A percentile compares a stretch with the other conserved stretches of the same genome.
Evolutionary conservation across 768 basidiomycete genomes (phyloP).

Genomic region (Leccinum disarticulatum): DNA sequence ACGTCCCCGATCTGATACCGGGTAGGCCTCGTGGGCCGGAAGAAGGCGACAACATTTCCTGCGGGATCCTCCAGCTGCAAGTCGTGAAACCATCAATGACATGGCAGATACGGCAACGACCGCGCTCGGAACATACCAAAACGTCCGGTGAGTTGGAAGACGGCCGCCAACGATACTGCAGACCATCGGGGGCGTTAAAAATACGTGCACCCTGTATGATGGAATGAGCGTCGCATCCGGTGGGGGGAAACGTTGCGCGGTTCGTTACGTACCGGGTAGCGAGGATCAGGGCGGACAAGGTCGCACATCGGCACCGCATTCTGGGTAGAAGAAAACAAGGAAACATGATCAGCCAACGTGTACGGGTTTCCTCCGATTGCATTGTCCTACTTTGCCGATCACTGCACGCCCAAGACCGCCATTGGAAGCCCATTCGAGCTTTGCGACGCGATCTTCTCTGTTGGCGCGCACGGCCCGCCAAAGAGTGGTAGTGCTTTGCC

Average conservation of each 20-base stretch:
- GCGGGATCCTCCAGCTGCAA: slow-evolving; percentile 70
- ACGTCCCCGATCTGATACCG: slow-evolving; percentile 87
- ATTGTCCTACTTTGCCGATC: slow-evolving; percentile 70
- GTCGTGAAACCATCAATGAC: slow-evolving; percentile 7
- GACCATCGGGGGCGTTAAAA: slow-evolving; percentile 83
- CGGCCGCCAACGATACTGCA: slow-evolving; percentile 80
- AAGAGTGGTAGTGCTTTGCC: slow-evolving; percentile 72
- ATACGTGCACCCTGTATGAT: slow-evolving; percentile 55
- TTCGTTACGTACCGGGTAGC: slow-evolving; percentile 50
- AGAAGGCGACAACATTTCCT: slow-evolving; percentile 73
- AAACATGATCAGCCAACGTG: slow-evolving; percentile 25
- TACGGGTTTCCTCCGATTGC: slow-evolving; percentile 11
- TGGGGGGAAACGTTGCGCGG: slow-evolving; percentile 5
- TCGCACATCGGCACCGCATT: slow-evolving; percentile 80
- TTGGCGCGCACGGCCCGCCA: slow-evolving; percentile 80
- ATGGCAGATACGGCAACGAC: neutral
- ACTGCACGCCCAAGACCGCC: slow-evolving; percentile 83
- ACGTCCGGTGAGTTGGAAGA: slow-evolving; percentile 56
- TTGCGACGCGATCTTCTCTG: slow-evolving; percentile 86
- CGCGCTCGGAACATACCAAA: slow-evolving; percentile 44
- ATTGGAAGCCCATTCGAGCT: slow-evolving; percentile 82
- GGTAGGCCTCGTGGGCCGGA: slow-evolving; percentile 72
- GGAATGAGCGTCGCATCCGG: slow-evolving; percentile 13
- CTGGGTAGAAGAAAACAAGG: slow-evolving; percentile 37
- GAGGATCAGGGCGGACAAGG: slow-evolving; percentile 69